Evolutionary conservation across 2,329 filamentous ascomycete genomes (phyloP).

Genomic region (Fusarium albosuccineum): DNA sequence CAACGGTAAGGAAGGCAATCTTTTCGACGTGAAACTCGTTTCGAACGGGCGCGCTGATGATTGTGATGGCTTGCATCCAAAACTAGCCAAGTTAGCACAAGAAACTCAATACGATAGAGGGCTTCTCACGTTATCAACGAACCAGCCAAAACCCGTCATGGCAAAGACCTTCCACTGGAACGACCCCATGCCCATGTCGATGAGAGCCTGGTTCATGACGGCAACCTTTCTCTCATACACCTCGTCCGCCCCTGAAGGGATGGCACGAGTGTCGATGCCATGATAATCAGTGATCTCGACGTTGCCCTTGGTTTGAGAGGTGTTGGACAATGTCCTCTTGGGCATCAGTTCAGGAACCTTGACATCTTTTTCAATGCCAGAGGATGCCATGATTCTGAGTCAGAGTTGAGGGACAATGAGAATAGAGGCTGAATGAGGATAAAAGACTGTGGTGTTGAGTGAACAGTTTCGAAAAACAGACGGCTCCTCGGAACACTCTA

Average conservation of each 20-base stretch:
- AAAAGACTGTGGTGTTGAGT: background rate
- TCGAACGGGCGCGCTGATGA: constrained; percentile 49
- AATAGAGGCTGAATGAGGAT: background rate
- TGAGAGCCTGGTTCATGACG: constrained; percentile 43
- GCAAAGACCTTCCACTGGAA: constrained; percentile 35
- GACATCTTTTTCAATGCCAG: constrained; percentile 2
- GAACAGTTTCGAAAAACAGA: background rate
- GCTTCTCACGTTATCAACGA: constrained; percentile 39
- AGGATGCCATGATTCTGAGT: background rate
- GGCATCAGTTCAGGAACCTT: background rate
- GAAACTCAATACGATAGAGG: background rate
- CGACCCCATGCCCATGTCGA: constrained; percentile 42
- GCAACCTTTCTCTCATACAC: constrained; percentile 41
- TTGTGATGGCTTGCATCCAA: constrained; percentile 53
- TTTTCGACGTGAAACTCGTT: constrained; percentile 52
- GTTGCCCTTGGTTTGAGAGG: background rate
- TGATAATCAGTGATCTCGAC: constrained; percentile 18
- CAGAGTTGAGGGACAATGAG: background rate
- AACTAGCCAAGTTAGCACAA: constrained; percentile 33
- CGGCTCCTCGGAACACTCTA: background rate
- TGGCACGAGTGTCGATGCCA: constrained; percentile 36
- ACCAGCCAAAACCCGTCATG: constrained; percentile 46
- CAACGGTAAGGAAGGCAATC: constrained; percentile 51
- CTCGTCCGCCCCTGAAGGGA: constrained; percentile 26
- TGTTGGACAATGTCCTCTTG: background rate